A percentile compares a stretch with the other conserved stretches of the same genome.
These are phyloP conservation scores for Symmetrospora coprosmae DNA, from an alignment of 768 basidiomycete genomes.

Conservation along the genomic window DNA sequence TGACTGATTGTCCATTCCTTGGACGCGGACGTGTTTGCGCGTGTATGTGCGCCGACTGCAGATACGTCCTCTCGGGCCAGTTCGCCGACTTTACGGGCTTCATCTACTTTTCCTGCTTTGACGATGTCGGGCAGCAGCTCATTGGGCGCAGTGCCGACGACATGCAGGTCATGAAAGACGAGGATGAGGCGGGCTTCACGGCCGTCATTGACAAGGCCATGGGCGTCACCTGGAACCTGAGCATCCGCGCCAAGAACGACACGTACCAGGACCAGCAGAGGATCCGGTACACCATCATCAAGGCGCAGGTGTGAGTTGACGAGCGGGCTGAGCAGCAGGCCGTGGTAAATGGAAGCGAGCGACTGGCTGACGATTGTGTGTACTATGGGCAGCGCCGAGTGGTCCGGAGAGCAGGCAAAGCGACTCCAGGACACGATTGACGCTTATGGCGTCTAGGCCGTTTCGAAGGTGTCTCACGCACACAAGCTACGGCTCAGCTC, in stretches of 20 bases:
- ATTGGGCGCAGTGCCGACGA: slow-evolving; percentile 69
- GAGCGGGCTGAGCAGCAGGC: no score
- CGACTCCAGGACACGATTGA: no score
- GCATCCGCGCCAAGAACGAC: slow-evolving; percentile 73
- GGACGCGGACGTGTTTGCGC: not conserved
- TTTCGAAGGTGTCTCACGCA: no score
- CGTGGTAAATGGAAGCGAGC: no score
- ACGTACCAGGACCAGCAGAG: slow-evolving; percentile 50
- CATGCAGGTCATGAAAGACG: slow-evolving; percentile 57
- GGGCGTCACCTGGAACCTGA: slow-evolving; percentile 64
- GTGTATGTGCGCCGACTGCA: slow-evolving; percentile 21
- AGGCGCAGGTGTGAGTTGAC: slow-evolving; percentile 18
- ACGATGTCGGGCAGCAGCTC: slow-evolving; percentile 66
- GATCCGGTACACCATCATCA: slow-evolving; percentile 25
- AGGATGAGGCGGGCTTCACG: slow-evolving; percentile 49
- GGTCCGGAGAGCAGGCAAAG: no score
- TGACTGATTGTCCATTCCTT: not conserved
- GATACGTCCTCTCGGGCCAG: slow-evolving; percentile 61
- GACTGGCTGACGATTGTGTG: no score
- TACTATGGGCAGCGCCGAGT: no score
- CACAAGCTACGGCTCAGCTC: no score
- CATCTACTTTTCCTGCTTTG: slow-evolving; percentile 87
- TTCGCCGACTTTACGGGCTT: slow-evolving; percentile 81
- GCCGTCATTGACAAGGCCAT: slow-evolving; percentile 50
- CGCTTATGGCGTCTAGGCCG: no score